Base-by-base conservation (phyloP, 352 stramenopile species). In the Pythium rhizo-oryzae region DNA sequence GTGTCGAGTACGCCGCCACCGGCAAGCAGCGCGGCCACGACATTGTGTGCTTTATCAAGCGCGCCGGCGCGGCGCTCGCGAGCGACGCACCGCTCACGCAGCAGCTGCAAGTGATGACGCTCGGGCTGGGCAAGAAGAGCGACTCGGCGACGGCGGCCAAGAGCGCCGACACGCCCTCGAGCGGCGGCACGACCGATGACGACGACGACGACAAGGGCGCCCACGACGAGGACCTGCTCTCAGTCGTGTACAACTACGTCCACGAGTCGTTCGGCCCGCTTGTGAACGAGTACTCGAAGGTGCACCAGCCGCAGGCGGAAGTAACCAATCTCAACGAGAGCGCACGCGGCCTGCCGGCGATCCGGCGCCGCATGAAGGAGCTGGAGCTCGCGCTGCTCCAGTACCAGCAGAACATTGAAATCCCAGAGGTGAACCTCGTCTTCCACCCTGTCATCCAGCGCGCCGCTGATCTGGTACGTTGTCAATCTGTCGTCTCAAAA, bases 351-450 rank as follows among this genome's bases (percentile, higher is more conserved):
- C 59, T 96, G 28, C 86, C 89, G 19, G 89, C 89, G 16, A 96
- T 98, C 71, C 92, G 93, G 46, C 89, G 90, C 41, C 77, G 85
- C 53, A 94, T 99, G 80, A 97, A 96, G 59, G 96, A 99, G 70
- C 81, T 99, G 23, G 96, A 99, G 65, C 77, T 98, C 21, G 94
- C 95, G 12, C 71, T 99, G 65, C 78, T 97, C 37, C 92, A 98
- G 62, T 98, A 97, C 75, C 91, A 98, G 71, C 92, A 98, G 64
- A 97, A 97, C 62, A 90, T 98, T 64, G 92, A 98, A 68, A 98
- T 99, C 59, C 95, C 96, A 1, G 91, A 97, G 53, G 92, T 98
- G 50, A 90, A 89, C 50, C 70, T 99, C 23, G 76, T 90, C 25
- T 94, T 96, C 56, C 93, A 98, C 56, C 85, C 90, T 2, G 76